Base-by-base conservation (phyloP, 2,329 filamentous ascomycete genomes). In the Cladosporium colombiae region DNA sequence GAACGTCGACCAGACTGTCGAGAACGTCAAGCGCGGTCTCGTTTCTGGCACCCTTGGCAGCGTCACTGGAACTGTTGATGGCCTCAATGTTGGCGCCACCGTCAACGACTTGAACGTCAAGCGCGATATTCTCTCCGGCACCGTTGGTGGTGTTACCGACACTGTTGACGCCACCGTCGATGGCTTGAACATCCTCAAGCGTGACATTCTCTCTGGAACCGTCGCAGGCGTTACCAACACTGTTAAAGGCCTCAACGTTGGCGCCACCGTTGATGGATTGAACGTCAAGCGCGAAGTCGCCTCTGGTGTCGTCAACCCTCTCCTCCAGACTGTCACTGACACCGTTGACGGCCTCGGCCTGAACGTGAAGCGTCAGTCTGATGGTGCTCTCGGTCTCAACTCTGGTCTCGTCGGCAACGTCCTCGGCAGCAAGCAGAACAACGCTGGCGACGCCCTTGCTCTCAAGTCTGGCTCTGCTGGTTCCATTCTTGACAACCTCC, bases 1-100 rank as follows among this genome's bases (percentile, higher is more conserved):
- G 6, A 52, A 33, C 5, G 44, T 50, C 13, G 27, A 23, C 18
- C 29, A 37, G 23, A 52, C 29, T 23, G 59, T 35, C 29, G n/a
- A 37, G 13, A 37, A 37, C 59, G 27, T 62, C 59, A 62, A 62
- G 59, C 59, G 59, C 18, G 44, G 27, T n/a, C 27, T 46, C 14
- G 59, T 50, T 7, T 23, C n/a, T 27, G 21, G 4, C n/a, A 33
- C 53, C 2, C 25, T 56, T 13, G 31, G 7, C n/a, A 8, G 29
- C 31, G 55, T 21, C 7, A 23, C 33, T 13, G 55, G 33, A 5
- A 57, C 55, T 33, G 31, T 57, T 33, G 16, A 57, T 23, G n/a
- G 33, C 33, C 55, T 57, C 21, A 18, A 57, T 14, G 55, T 57
- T 6, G n/a, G 33, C 10, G 55, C 11, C 55, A 27, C 16, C 2